These are phyloP conservation scores for Cyclotella atomus DNA, from an alignment of 108 stramenopile genomes.

Conservation along the genomic window DNA sequence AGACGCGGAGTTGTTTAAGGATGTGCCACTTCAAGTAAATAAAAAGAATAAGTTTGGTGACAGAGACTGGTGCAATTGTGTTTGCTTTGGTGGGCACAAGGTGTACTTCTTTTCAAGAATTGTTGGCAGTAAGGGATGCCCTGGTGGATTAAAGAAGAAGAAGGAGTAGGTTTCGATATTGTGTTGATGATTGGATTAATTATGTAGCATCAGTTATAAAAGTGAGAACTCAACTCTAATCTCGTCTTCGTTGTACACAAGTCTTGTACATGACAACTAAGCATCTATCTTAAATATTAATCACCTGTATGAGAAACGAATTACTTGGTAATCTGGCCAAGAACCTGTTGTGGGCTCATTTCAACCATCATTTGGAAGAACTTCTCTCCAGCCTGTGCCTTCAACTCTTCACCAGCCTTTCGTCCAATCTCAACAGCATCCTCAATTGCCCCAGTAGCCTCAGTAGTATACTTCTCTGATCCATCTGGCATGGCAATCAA, in stretches of 20 bases:
- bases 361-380: slow-evolving; percentile 97
- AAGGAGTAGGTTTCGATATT: not conserved
- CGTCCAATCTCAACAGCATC: slow-evolving; percentile 85
- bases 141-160: too few relatives aligned
- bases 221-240: too few relatives aligned
- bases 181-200: too few relatives aligned
- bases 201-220: too few relatives aligned
- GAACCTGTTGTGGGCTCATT: slow-evolving; percentile 91
- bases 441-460: slow-evolving; percentile 73
- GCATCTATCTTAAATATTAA: too few relatives aligned
- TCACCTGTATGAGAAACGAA: not conserved
- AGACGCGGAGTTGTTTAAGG: not conserved
- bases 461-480: slow-evolving; percentile 79
- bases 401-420: slow-evolving; percentile 86
- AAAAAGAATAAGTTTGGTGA: slow-evolving; percentile 5
- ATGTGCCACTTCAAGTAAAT: slow-evolving; percentile 6
- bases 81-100: slow-evolving; percentile 16
- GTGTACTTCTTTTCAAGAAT: slow-evolving; percentile 27
- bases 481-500: slow-evolving; percentile 96
- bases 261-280: too few relatives aligned
- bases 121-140: slow-evolving; percentile 7
- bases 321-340: slow-evolving; percentile 90
- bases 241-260: too few relatives aligned
- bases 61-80: slow-evolving; percentile 18
- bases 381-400: slow-evolving; percentile 89